Base-by-base conservation (phyloP, 2,329 filamentous ascomycete species). In the Epichloe amarillans region DNA sequence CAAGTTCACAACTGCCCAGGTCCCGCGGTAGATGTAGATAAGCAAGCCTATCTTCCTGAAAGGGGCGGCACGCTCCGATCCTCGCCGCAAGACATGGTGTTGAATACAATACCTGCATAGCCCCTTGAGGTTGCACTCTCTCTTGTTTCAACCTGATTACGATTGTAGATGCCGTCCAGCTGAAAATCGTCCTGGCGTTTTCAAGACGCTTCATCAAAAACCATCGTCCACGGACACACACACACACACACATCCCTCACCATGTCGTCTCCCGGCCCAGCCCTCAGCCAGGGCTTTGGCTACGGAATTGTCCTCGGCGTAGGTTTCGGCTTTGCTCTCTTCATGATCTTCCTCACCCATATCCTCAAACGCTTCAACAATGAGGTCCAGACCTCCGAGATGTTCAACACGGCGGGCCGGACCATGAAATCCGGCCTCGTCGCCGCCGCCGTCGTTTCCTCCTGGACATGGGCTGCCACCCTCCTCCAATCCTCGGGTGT, bases 401-500 rank as follows among this genome's bases (percentile, higher is more conserved):
- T 89, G 80, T 95, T 95, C 73, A 89, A 79, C 56, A 95, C 89
- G 0, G 89, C 89, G 47, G 88, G 88, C 17, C 76, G 90, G 54
- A 89, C 86, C 1, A 87, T 95, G 57, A 95, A 95, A 64, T 89
- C 87, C 8, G 90, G 89, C 42, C 74, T 95, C 14, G 88, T 95
- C 0, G 86, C 87, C 11, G 86, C 87, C 5, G 89, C 88, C 15
- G 89, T 95, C n/a, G 88, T 95, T 3, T 90, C 85, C 15, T 89
- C 84, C 5, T 95, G 90, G 89, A 95, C 89, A 0, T 95, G 88
- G 88, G 88, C 88, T 0, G 88, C 87, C 21, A 93, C 87, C 0
- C 72, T 91, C 1, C 73, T 93, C 2, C 87, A 93, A 62, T 86
- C 80, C 1, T 83, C 86, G 1, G 79, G 82, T n/a, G 85, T 95